Percentiles rank a stretch among this genome's conserved stretches.
phyloP scores from a whole-genome alignment of 352 stramenopile species.

The Phytopythium helicoides region DNA sequence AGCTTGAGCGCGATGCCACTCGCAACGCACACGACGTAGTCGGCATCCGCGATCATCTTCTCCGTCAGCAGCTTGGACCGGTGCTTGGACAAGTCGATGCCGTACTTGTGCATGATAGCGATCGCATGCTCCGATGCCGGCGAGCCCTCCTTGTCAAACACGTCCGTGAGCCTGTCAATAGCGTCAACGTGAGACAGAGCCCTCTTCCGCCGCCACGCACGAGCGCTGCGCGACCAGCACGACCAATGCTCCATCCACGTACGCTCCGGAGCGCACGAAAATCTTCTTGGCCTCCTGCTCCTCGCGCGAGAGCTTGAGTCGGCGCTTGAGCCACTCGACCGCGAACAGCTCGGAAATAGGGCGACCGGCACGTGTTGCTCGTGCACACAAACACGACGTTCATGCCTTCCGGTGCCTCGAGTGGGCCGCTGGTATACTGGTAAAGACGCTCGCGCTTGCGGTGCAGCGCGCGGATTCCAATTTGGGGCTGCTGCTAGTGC shows the following conservation, averaged over 20 bases:
- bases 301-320: constrained; percentile 60
- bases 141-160: constrained; percentile 67
- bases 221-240: no score
- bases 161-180: constrained; percentile 58
- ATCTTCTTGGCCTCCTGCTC: constrained; percentile 70
- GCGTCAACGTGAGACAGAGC: no score
- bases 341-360: constrained; percentile 73
- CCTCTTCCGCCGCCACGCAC: no score
- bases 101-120: constrained; percentile 72
- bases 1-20: constrained; percentile 65
- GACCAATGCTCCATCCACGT: no score
- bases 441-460: not conserved
- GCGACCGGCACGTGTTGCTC: constrained; percentile 83
- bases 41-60: constrained; percentile 57
- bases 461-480: not conserved
- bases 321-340: constrained; percentile 74
- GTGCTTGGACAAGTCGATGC: constrained; percentile 66
- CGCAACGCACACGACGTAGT: constrained; percentile 75
- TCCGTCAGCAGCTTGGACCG: constrained; percentile 65
- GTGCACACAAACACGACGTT: constrained; percentile 86
- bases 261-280: constrained; percentile 70
- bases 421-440: not conserved
- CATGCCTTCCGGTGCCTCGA: constrained; percentile 19
- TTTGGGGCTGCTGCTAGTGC: not conserved
- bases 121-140: constrained; percentile 58